A percentile compares a stretch with the other conserved stretches of the same genome.
These are phyloP conservation scores for Geranomyces michiganensis DNA, from an alignment of 192 early-diverging fungal species.

Conservation along the genomic window DNA sequence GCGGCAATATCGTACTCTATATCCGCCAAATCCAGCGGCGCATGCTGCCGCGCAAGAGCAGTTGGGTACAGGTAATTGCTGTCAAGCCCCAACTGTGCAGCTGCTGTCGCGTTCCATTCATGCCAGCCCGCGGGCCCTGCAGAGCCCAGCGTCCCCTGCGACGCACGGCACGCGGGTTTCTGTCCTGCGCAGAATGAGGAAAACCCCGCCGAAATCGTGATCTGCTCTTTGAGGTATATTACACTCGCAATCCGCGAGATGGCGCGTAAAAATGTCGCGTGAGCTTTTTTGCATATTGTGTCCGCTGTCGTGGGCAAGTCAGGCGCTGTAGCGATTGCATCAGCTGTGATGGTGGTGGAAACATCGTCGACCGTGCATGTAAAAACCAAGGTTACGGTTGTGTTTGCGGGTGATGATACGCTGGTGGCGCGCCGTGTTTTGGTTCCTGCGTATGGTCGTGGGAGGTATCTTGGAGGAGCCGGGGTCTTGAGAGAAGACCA, in stretches of 20 bases:
- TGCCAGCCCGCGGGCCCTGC: slow-evolving; percentile 39
- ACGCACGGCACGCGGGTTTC: slow-evolving; percentile 12
- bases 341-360: neutral
- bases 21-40: slow-evolving; percentile 17
- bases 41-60: slow-evolving; percentile 41
- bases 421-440: neutral
- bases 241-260: slow-evolving; percentile 25
- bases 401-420: neutral
- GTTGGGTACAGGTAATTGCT: slow-evolving; percentile 42
- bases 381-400: slow-evolving; percentile 7
- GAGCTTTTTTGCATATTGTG: slow-evolving; percentile 18
- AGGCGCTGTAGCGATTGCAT: neutral
- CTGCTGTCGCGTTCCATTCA: slow-evolving; percentile 10
- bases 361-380: slow-evolving; percentile 5
- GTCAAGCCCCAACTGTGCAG: slow-evolving; percentile 32
- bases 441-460: neutral
- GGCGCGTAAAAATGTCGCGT: slow-evolving; percentile 25
- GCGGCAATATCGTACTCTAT: slow-evolving; percentile 38
- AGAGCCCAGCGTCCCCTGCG: slow-evolving; percentile 32
- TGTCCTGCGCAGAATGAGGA: slow-evolving; percentile 26
- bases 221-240: slow-evolving; percentile 28
- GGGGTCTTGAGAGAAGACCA: neutral
- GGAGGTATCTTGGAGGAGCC: neutral
- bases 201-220: slow-evolving; percentile 26
- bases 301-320: neutral